These are phyloP conservation scores for Leishmania lainsoni DNA, from an alignment of 208 protist species.

Conservation along the genomic window DNA sequence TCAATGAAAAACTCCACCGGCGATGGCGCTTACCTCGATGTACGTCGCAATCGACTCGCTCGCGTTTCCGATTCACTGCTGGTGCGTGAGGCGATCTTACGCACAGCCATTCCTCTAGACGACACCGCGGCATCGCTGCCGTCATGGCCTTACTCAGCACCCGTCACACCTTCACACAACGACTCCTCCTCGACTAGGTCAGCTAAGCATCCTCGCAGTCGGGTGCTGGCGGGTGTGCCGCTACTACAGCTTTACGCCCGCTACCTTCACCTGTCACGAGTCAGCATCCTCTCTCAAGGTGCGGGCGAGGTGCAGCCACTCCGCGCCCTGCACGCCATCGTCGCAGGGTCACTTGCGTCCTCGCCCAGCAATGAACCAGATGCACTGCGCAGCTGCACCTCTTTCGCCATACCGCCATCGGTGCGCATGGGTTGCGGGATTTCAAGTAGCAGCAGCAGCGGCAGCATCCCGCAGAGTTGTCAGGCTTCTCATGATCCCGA, in stretches of 20 bases:
- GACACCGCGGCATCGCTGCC: background rate
- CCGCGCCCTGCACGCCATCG: constrained; percentile 35
- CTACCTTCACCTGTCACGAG: constrained; percentile 43
- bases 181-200: background rate
- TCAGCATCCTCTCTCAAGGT: constrained; percentile 61
- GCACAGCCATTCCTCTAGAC: constrained; percentile 11
- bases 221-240: constrained; percentile 25
- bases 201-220: background rate
- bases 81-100: constrained; percentile 18
- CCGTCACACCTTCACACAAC: background rate
- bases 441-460: background rate
- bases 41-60: background rate
- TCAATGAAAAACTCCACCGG: background rate
- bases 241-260: constrained; percentile 39
- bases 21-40: background rate
- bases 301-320: constrained; percentile 55
- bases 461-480: background rate
- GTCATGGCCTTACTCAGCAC: background rate
- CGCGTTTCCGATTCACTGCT: constrained; percentile 9
- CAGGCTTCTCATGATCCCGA: background rate
- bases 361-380: background rate
- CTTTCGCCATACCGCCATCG: constrained; percentile 19
- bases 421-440: constrained; percentile 8
- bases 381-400: background rate
- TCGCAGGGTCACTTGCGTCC: background rate